Percentiles rank a stretch among this genome's conserved stretches.
Conservation (phyloP, 805 yeast genomes). For the Maudiozyma pseudohumilis region DNA sequence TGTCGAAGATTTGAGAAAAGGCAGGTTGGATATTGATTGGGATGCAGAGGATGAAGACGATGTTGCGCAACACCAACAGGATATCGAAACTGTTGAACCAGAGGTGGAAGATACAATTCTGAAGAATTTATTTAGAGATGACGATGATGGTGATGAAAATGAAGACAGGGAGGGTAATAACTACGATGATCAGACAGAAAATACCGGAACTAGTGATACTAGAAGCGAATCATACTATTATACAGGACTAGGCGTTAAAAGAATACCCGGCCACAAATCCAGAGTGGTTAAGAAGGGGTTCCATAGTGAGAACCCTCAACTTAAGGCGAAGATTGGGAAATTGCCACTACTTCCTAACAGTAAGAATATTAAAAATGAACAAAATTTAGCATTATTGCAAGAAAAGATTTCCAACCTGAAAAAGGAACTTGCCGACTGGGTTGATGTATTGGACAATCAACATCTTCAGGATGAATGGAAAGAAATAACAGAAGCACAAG, state of each 20-base stretch:
- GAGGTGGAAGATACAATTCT: slow-evolving; percentile 13
- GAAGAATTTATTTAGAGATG: slow-evolving; percentile 12
- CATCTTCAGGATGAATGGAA: background rate
- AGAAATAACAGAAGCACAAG: background rate
- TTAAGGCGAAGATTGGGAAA: slow-evolving; percentile 1
- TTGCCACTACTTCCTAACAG: slow-evolving; percentile 19
- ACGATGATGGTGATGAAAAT: slow-evolving; percentile 6
- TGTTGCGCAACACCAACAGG: slow-evolving; percentile 9
- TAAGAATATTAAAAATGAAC: slow-evolving; percentile 24
- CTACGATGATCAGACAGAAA: background rate
- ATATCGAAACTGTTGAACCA: slow-evolving; percentile 10
- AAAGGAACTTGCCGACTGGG: slow-evolving; percentile 23
- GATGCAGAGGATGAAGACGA: slow-evolving; percentile 12
- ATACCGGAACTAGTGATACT: slow-evolving; percentile 3
- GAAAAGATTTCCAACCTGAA: slow-evolving; percentile 18
- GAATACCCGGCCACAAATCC: background rate
- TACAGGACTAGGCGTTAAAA: slow-evolving; percentile 4
- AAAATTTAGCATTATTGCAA: slow-evolving; percentile 15
- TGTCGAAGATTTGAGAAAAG: slow-evolving; percentile 24
- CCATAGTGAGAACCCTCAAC: background rate
- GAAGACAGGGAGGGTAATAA: slow-evolving; percentile 1
- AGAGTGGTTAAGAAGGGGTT: background rate
- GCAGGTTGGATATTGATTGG: slow-evolving; percentile 22
- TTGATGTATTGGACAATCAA: slow-evolving; percentile 13
- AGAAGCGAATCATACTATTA: slow-evolving; percentile 4